Conservation (phyloP, 1,284 basidiomycete genomes). For the Ustilago tritici region DNA sequence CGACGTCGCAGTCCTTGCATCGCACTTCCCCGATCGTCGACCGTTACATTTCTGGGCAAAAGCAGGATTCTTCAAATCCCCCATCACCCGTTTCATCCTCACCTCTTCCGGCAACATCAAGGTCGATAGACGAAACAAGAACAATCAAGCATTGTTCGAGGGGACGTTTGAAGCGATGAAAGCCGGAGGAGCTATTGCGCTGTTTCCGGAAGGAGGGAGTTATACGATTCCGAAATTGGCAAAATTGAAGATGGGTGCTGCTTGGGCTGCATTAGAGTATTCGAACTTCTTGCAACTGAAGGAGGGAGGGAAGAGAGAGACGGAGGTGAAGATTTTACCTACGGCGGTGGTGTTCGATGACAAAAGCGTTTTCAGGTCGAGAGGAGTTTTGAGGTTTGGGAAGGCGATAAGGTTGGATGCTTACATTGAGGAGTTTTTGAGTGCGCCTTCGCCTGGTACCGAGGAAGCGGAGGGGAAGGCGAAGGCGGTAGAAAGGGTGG, state of each 20-base stretch:
- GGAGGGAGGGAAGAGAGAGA: slow-evolving; percentile 16
- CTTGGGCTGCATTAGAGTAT: slow-evolving; percentile 95
- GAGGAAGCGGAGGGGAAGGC: not conserved
- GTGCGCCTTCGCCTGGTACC: slow-evolving; percentile 2
- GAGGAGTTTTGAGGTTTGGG: slow-evolving; percentile 77
- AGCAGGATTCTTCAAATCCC: slow-evolving; percentile 75
- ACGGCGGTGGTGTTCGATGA: slow-evolving; percentile 92
- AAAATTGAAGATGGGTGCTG: slow-evolving; percentile 94
- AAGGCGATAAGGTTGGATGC: slow-evolving; percentile 80
- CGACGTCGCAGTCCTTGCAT: slow-evolving; percentile 70
- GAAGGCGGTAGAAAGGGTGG: not conserved
- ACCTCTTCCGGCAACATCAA: slow-evolving; percentile 92
- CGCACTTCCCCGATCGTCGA: slow-evolving; percentile 80
- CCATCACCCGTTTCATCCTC: slow-evolving; percentile 80
- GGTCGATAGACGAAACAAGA: slow-evolving; percentile 90
- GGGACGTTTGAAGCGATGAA: slow-evolving; percentile 88
- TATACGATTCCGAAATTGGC: slow-evolving; percentile 88
- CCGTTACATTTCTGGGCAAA: slow-evolving; percentile 96
- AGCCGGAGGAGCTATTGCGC: slow-evolving; percentile 82
- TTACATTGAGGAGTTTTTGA: slow-evolving; percentile 82
- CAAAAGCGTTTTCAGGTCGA: slow-evolving; percentile 90
- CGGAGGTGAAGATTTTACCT: slow-evolving; percentile 78
- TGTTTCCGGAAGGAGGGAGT: slow-evolving; percentile 88
- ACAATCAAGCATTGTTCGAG: slow-evolving; percentile 87
- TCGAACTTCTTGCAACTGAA: slow-evolving; percentile 71